Conservation (phyloP, 805 yeast species). For the Ogataea henricii region DNA sequence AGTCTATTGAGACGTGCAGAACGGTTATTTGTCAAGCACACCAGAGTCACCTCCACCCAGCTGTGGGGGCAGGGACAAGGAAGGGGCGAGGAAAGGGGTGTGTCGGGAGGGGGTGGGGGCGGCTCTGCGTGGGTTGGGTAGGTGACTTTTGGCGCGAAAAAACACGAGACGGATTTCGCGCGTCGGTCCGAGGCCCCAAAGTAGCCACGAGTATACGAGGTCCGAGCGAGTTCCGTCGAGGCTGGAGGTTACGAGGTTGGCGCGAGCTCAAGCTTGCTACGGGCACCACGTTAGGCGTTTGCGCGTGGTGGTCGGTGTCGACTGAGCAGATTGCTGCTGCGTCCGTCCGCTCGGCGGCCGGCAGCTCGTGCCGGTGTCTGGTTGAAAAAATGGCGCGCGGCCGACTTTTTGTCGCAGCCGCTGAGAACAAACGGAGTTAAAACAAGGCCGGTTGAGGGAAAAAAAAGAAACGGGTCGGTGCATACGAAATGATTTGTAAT, state of each 20-base stretch:
- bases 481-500: background rate
- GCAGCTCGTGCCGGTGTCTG: background rate
- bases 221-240: too few species aligned
- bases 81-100: background rate
- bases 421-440: constrained; percentile 1
- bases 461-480: constrained; percentile 8
- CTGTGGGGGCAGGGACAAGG: background rate
- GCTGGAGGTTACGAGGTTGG: too few species aligned
- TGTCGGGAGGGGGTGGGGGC: background rate
- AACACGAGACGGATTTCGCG: background rate
- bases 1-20: constrained; percentile 1
- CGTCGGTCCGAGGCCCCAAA: too few species aligned
- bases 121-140: too few species aligned
- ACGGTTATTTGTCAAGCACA: background rate
- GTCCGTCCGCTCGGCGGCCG: background rate
- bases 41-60: too few species aligned
- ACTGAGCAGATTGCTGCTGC: too few species aligned
- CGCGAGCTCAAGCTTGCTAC: too few species aligned
- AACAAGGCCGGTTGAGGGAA: constrained; percentile 6
- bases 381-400: background rate
- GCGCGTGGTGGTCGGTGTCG: too few species aligned
- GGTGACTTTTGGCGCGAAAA: too few species aligned
- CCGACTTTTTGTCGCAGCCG: background rate
- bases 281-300: too few species aligned
- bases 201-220: too few species aligned